These are phyloP conservation scores for Acanthamoeba quina DNA, from an alignment of 208 protist genomes.

Conservation along the genomic window DNA sequence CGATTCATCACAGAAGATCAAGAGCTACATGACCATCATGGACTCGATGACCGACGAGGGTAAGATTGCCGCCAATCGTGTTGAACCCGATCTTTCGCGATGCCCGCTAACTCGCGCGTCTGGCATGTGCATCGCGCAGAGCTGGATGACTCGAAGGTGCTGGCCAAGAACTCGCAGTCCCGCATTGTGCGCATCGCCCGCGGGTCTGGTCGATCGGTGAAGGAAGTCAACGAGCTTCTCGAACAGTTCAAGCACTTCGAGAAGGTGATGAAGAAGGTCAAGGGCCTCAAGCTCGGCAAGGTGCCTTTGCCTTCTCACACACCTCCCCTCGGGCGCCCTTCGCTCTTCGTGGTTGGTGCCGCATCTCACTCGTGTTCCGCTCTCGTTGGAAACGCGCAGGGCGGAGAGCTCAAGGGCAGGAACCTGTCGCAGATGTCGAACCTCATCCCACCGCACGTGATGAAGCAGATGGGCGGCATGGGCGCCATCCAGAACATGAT, in stretches of 20 bases:
- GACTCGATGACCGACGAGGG: conserved; percentile 96
- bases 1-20: conserved; percentile 90
- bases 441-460: conserved; percentile 84
- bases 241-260: conserved; percentile 86
- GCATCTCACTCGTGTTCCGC: neutral
- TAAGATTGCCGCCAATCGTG: neutral
- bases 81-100: too few relatives aligned
- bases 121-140: conserved; percentile 3
- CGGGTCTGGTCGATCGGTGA: conserved; percentile 83
- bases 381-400: neutral
- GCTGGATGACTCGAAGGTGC: conserved; percentile 81
- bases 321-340: neutral
- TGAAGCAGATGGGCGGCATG: conserved; percentile 88
- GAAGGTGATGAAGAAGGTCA: conserved; percentile 83
- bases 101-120: neutral
- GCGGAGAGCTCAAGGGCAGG: conserved; percentile 67
- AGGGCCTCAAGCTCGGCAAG: conserved; percentile 70
- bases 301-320: neutral
- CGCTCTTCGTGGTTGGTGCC: neutral
- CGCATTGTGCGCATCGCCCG: conserved; percentile 84
- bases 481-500: conserved; percentile 82
- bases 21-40: conserved; percentile 96
- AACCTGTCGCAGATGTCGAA: conserved; percentile 78
- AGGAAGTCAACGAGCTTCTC: conserved; percentile 82
- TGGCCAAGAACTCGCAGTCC: conserved; percentile 62